Conservation (phyloP, 257 asterid genomes). For the Solanum neorickii region DNA sequence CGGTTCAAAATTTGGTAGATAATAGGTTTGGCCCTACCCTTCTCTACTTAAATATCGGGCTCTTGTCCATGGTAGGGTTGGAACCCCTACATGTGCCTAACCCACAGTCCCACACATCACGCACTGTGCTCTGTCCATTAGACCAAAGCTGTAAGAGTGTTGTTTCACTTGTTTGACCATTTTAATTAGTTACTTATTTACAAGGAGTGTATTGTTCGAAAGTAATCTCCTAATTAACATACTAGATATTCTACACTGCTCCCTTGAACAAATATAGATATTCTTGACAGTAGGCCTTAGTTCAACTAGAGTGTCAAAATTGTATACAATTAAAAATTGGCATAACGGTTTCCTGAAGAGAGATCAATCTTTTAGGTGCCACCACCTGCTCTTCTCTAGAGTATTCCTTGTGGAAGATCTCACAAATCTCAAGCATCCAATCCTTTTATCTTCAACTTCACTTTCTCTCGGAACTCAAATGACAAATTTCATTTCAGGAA, state of each 20-base stretch:
- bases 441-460: background rate
- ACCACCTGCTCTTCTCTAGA: background rate
- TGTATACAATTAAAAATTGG: background rate
- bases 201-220: background rate
- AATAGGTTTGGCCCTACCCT: background rate
- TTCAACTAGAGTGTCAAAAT: background rate
- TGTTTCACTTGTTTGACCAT: background rate
- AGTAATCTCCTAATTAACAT: background rate
- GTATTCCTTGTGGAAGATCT: background rate
- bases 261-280: background rate
- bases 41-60: background rate
- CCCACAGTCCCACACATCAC: background rate
- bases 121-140: background rate
- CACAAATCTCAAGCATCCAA: background rate
- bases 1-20: background rate
- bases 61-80: background rate
- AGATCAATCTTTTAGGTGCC: background rate
- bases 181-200: background rate
- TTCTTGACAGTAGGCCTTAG: background rate
- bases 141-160: background rate
- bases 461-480: background rate
- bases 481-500: background rate
- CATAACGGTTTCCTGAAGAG: background rate
- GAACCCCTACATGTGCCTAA: background rate
- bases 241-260: background rate